Percentiles rank a stretch among this genome's conserved stretches.
Evolutionary conservation across 176 grass and related monocot genomes (phyloP).

Genomic region (Avena atlantica): DNA sequence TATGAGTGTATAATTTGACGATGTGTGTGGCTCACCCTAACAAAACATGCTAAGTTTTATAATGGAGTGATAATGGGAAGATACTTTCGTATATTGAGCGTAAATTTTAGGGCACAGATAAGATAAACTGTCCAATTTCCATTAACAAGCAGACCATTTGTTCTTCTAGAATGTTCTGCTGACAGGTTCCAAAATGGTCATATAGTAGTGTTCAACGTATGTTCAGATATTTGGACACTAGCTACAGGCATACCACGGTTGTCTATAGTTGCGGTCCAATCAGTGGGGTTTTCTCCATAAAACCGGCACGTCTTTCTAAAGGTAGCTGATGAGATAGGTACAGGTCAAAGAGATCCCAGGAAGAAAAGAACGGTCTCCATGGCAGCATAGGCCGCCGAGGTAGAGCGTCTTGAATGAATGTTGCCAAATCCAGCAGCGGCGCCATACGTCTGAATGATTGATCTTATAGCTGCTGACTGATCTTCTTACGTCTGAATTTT

Average conservation of each 20-base stretch:
- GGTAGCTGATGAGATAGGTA: neutral
- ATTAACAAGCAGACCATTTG: neutral
- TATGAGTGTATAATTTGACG: no score
- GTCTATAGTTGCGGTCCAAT: neutral
- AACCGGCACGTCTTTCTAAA: constrained; percentile 24
- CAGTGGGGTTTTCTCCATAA: neutral
- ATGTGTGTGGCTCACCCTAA: no score
- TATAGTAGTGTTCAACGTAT: neutral
- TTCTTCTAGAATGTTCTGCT: neutral
- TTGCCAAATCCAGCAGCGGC: constrained; percentile 15
- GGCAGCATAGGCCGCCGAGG: neutral
- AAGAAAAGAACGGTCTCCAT: constrained; percentile 14
- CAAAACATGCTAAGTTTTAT: neutral
- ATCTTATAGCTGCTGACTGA: neutral
- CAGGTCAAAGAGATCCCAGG: neutral
- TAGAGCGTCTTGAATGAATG: neutral
- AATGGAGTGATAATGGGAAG: neutral
- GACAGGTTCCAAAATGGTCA: neutral
- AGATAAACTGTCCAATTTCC: neutral
- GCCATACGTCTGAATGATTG: neutral
- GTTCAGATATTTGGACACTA: neutral
- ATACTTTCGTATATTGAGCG: neutral
- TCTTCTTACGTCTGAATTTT: neutral
- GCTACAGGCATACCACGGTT: neutral
- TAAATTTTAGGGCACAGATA: neutral